Evolutionary conservation across 768 basidiomycete genomes (phyloP).

Genomic region (Sarcodon aspratus): DNA sequence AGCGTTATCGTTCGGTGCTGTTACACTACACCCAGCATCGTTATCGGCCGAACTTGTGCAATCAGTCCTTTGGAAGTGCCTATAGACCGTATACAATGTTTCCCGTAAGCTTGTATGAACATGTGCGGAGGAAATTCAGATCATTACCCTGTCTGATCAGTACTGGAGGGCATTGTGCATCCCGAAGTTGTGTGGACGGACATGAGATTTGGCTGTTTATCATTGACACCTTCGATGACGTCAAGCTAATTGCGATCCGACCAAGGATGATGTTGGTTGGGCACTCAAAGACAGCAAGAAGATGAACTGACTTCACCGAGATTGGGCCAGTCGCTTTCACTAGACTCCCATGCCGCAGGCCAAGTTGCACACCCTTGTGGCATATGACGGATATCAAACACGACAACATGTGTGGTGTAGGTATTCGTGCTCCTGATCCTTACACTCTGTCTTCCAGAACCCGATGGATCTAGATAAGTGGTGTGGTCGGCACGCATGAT

Average conservation of each 20-base stretch:
- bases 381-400: constrained; percentile 53
- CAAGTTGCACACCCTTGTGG: constrained; percentile 38
- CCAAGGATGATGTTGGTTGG: too few species aligned
- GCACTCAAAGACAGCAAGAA: too few species aligned
- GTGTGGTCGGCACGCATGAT: constrained; percentile 45
- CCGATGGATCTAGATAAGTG: constrained; percentile 31
- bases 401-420: constrained; percentile 40
- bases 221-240: constrained; percentile 49
- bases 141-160: constrained; percentile 22
- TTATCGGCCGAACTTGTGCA: constrained; percentile 36
- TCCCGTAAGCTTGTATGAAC: too few species aligned
- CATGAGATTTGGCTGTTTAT: constrained; percentile 35
- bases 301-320: constrained; percentile 17
- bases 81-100: too few species aligned
- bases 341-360: constrained; percentile 51
- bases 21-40: constrained; percentile 49
- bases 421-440: constrained; percentile 40
- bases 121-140: too few species aligned
- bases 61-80: constrained; percentile 25
- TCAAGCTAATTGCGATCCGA: constrained; percentile 8
- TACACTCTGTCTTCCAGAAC: constrained; percentile 48
- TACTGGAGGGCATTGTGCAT: constrained; percentile 41
- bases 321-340: constrained; percentile 35
- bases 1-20: constrained; percentile 16
- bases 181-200: constrained; percentile 48